Percentiles rank a stretch among this genome's conserved stretches.
These are phyloP conservation scores for Petunia hybrid DNA, from an alignment of 305 asterid species.

Conservation along the genomic window DNA sequence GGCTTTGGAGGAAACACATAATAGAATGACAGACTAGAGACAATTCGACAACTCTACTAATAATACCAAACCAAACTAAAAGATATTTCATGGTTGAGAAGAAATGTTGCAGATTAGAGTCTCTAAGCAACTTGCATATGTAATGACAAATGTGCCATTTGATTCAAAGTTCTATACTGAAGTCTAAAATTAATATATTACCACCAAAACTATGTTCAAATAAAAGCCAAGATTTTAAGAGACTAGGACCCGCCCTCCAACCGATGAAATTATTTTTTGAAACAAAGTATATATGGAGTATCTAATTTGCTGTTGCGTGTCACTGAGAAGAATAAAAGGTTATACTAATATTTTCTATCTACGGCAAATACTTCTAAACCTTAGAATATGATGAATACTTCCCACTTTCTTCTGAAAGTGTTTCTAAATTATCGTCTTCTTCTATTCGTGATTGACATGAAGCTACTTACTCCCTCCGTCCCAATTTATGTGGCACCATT, in stretches of 20 bases:
- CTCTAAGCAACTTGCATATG: background rate
- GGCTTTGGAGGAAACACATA: slow-evolving; percentile 26
- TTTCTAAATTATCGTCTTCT: too few species aligned
- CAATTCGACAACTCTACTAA: slow-evolving; percentile 18
- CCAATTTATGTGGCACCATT: too few species aligned
- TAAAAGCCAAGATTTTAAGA: background rate
- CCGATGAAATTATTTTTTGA: too few species aligned
- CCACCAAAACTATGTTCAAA: background rate
- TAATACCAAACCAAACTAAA: background rate
- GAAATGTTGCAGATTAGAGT: background rate
- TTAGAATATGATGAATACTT: too few species aligned
- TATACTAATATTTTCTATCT: too few species aligned
- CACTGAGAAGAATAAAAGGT: too few species aligned
- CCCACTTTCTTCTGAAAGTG: too few species aligned
- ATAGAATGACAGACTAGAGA: background rate
- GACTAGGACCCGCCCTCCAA: background rate
- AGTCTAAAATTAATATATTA: background rate
- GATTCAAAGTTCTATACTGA: background rate
- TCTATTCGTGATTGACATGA: too few species aligned
- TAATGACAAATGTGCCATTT: background rate
- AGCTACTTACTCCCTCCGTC: too few species aligned
- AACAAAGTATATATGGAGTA: too few species aligned
- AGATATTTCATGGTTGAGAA: background rate
- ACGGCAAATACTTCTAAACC: too few species aligned
- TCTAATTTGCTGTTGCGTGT: too few species aligned